Percentiles rank a stretch among this genome's conserved stretches.
phyloP scores from a whole-genome alignment of 495 filamentous ascomycete species.

The Apodospora peruviana region DNA sequence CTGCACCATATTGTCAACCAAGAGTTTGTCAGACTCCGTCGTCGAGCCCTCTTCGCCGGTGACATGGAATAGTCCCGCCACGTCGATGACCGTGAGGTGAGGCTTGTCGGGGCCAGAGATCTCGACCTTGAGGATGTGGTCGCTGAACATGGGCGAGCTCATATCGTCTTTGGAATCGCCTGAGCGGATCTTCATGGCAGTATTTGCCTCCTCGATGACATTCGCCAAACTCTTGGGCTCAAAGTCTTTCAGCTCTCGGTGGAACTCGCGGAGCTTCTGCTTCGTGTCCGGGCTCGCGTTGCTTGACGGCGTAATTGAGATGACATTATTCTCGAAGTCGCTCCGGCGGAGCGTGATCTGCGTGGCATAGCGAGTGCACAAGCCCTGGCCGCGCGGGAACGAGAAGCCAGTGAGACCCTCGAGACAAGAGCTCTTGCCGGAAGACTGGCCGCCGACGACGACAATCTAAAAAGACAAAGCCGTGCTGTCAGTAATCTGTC shows the following conservation, averaged over 20 bases:
- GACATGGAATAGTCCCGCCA: conserved; percentile 15
- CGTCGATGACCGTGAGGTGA: conserved; percentile 19
- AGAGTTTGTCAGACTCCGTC: conserved; percentile 8
- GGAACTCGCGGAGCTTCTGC: conserved; percentile 11
- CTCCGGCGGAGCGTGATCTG: conserved; percentile 52
- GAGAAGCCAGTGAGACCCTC: conserved; percentile 47
- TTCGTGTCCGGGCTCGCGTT: conserved; percentile 6
- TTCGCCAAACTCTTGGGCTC: conserved; percentile 15
- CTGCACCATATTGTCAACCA: conserved; percentile 12
- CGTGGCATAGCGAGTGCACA: conserved; percentile 55
- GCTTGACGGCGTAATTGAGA: conserved; percentile 41
- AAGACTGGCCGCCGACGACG: conserved; percentile 46
- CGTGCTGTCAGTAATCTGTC: not conserved
- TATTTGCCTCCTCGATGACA: conserved; percentile 33
- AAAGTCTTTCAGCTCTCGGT: conserved; percentile 15
- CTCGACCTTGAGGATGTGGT: conserved; percentile 55
- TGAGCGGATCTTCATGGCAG: conserved; percentile 38
- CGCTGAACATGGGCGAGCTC: conserved; percentile 40
- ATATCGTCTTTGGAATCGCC: conserved; percentile 14
- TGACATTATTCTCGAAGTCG: conserved; percentile 19
- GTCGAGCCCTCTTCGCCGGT: conserved; percentile 10
- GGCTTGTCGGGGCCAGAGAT: conserved; percentile 45
- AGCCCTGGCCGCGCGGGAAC: conserved; percentile 45
- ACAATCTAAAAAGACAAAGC: conserved; percentile 18
- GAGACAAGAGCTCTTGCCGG: conserved; percentile 49